Base-by-base conservation (phyloP, 1,284 basidiomycete genomes). In the Malassezia slooffiae region DNA sequence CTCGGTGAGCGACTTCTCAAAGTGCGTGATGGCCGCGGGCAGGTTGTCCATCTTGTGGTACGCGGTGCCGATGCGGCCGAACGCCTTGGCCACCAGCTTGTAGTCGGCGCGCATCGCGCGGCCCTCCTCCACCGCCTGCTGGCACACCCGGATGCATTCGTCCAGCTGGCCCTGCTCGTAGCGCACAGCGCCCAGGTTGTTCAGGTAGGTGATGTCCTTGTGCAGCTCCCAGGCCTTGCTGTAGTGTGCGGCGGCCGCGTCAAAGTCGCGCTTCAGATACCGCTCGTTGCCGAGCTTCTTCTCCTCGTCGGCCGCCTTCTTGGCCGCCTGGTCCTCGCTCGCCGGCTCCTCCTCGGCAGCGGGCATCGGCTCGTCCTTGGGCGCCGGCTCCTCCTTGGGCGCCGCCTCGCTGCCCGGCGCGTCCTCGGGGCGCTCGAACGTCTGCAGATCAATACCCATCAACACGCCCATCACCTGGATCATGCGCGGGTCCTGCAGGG, bases 41-140 rank as follows among this genome's bases (percentile, higher is more conserved):
- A 83, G 72, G 70, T 99, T 86, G 42, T 75, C 79, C 70, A 85
- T 85, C 73, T 84, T 85, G 44, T 78, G 73, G 73, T 90, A 88
- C 0, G 90, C 79, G 7, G 80, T 80, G 10, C 91, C 93, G 47
- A 85, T 82, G 30, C 93, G 85, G 10, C 86, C 91, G 48, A 85
- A 80, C 0, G 90, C 90, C 71, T 78, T 78, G 54, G 76, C 76
- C 33, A 76, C 70, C 31, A 75, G 62, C 71, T 77, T 77, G 72
- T 74, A 78, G 66, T 77, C 76, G 4, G 75, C 74, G 21, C 75
- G 71, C 43, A 75, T 60, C 21, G 73, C 70, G 55, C 90, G 81
- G 28, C 88, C 91, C 69, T 95, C 85, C 22, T 97, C 91, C 31
- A 89, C 82, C 16, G 93, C 93, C 72, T 88, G 87, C 64, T 93